phyloP scores from a whole-genome alignment of 192 early-diverging fungal species.

The Podila epigama region DNA sequence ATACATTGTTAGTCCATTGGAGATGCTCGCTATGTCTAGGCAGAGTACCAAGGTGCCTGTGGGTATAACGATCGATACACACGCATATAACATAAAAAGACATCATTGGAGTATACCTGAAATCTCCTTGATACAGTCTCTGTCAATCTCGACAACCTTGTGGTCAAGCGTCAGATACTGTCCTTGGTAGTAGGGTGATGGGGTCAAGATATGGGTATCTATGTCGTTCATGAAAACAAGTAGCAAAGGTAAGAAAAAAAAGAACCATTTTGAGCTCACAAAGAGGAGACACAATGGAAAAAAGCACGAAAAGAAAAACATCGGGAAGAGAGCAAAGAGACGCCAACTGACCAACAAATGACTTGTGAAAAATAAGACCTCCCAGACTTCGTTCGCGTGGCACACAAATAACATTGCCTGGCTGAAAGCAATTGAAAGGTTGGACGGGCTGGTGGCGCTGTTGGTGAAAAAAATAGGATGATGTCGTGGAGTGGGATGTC shows the following conservation, averaged over 20 bases:
- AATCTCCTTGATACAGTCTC: constrained; percentile 50
- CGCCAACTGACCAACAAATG: constrained; percentile 53
- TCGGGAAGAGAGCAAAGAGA: neutral
- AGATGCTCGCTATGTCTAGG: no score
- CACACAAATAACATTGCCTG: constrained; percentile 54
- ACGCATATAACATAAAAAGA: neutral
- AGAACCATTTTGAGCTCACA: neutral
- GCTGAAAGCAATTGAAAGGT: constrained; percentile 47
- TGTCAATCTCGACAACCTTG: constrained; percentile 58
- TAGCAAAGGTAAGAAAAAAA: neutral
- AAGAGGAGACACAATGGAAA: neutral
- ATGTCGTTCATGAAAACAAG: constrained; percentile 4
- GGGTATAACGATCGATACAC: constrained; percentile 5
- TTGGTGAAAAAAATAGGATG: neutral
- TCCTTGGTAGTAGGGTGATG: constrained; percentile 62
- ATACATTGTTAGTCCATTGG: no score
- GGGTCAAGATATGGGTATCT: constrained; percentile 61
- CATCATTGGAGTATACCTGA: constrained; percentile 42
- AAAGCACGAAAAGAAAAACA: neutral
- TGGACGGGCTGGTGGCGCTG: constrained; percentile 36
- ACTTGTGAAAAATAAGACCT: constrained; percentile 51
- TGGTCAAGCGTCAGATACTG: constrained; percentile 56
- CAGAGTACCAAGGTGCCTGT: no score
- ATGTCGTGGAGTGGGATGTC: neutral
- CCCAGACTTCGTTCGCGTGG: constrained; percentile 53